A percentile compares a stretch with the other conserved stretches of the same genome.
Evolutionary conservation across 1,284 basidiomycete genomes (phyloP).

Genomic region (Sporisorium reilianum): DNA sequence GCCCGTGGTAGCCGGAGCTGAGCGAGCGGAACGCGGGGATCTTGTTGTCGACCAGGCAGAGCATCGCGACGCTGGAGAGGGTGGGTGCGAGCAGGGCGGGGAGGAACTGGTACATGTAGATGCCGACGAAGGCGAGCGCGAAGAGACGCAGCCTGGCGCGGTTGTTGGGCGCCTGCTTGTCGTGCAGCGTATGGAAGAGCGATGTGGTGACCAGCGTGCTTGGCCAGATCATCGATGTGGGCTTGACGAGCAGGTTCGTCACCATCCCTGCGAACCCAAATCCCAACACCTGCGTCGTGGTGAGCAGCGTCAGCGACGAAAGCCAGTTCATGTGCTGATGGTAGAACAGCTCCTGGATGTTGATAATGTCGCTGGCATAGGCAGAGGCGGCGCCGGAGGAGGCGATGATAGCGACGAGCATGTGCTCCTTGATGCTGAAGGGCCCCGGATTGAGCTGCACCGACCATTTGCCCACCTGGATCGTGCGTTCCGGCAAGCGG

Average conservation of each 20-base stretch:
- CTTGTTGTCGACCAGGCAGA: slow-evolving; percentile 71
- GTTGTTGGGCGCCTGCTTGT: slow-evolving; percentile 67
- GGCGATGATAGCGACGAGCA: slow-evolving; percentile 71
- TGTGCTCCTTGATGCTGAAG: slow-evolving; percentile 72
- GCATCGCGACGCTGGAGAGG: slow-evolving; percentile 71
- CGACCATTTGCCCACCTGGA: slow-evolving; percentile 60
- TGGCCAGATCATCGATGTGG: slow-evolving; percentile 71
- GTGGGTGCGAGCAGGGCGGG: slow-evolving; percentile 72
- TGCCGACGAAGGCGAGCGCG: slow-evolving; percentile 69
- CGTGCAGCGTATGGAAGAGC: slow-evolving; percentile 73
- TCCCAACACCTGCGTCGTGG: slow-evolving; percentile 67
- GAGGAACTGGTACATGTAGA: slow-evolving; percentile 72
- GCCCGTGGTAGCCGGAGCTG: slow-evolving; percentile 72
- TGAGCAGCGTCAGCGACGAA: slow-evolving; percentile 61
- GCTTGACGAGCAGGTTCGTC: slow-evolving; percentile 66
- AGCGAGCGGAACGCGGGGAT: slow-evolving; percentile 71
- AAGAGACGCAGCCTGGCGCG: slow-evolving; percentile 71
- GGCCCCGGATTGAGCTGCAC: slow-evolving; percentile 72
- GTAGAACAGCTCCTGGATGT: slow-evolving; percentile 68
- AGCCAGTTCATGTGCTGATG: slow-evolving; percentile 65
- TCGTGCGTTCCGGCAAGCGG: slow-evolving; percentile 57
- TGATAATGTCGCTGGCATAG: slow-evolving; percentile 69
- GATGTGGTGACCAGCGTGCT: slow-evolving; percentile 72
- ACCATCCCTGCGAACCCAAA: slow-evolving; percentile 68
- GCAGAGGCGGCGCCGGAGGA: slow-evolving; percentile 70